These are phyloP conservation scores for Nadsonia starkeyi-henricii DNA, from an alignment of 1,139 yeast genomes.

Conservation along the genomic window DNA sequence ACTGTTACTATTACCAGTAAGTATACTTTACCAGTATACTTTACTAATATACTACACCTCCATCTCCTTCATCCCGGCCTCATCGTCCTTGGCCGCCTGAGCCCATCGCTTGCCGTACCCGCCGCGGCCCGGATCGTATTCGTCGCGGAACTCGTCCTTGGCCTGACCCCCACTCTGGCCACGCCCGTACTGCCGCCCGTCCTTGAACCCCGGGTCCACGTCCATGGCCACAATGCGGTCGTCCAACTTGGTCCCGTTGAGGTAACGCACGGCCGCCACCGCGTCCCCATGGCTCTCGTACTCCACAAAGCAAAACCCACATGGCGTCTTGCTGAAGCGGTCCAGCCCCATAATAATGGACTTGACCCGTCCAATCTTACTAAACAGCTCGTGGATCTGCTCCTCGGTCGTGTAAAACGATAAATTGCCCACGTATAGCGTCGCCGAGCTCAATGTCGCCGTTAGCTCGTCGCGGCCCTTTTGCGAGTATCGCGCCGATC, in stretches of 20 bases:
- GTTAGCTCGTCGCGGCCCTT: conserved; percentile 44
- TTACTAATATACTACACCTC: too few species aligned
- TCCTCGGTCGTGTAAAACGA: conserved; percentile 88
- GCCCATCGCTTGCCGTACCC: conserved; percentile 31
- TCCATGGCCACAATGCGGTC: conserved; percentile 71
- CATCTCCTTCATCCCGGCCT: neutral
- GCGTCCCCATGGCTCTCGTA: conserved; percentile 52
- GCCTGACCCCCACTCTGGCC: conserved; percentile 86
- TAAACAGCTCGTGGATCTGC: conserved; percentile 74
- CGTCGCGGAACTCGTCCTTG: conserved; percentile 41
- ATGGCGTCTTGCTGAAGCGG: conserved; percentile 75
- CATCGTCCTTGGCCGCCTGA: neutral
- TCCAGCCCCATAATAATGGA: conserved; percentile 89
- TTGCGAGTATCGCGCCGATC: conserved; percentile 43
- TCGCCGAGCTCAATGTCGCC: conserved; percentile 48
- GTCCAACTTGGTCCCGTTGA: conserved; percentile 69
- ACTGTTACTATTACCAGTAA: too few species aligned
- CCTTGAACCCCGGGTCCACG: conserved; percentile 86
- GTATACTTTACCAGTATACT: too few species aligned
- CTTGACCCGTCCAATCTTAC: conserved; percentile 57
- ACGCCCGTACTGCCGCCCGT: conserved; percentile 90
- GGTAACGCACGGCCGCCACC: conserved; percentile 63
- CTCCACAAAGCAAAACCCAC: conserved; percentile 89
- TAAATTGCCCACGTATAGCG: conserved; percentile 78
- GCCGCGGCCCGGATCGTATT: conserved; percentile 44